phyloP scores from a whole-genome alignment of 108 stramenopile genomes.

The Fistulifera solaris region DNA sequence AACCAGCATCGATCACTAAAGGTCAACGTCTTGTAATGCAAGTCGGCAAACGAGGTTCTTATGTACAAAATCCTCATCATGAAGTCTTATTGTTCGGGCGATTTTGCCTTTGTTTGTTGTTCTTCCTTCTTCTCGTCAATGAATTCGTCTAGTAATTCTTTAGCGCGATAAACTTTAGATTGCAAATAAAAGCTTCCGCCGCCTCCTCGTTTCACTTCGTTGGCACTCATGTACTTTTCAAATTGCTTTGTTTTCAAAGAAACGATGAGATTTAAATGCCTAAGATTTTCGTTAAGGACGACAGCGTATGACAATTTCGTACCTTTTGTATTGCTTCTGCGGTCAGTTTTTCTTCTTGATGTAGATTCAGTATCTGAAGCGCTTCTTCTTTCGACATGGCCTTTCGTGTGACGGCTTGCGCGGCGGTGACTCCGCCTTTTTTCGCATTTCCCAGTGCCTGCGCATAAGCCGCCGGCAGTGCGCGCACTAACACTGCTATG shows the following conservation, averaged over 20 bases:
- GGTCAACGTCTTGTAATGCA: too few relatives aligned
- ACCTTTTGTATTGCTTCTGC: slow-evolving; percentile 55
- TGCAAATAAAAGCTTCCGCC: slow-evolving; percentile 95
- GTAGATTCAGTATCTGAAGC: slow-evolving; percentile 13
- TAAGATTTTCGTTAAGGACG: slow-evolving; percentile 1
- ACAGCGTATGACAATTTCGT: slow-evolving; percentile 14
- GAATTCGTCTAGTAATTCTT: slow-evolving; percentile 81
- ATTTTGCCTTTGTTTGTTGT: slow-evolving; percentile 5
- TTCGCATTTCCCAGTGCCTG: slow-evolving; percentile 49
- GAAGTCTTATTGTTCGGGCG: too few relatives aligned
- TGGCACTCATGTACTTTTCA: slow-evolving; percentile 87
- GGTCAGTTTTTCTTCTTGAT: slow-evolving; percentile 34
- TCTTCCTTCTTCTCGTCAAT: slow-evolving; percentile 52
- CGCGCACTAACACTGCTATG: slow-evolving; percentile 38
- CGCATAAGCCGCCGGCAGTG: slow-evolving; percentile 44
- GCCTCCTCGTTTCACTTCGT: slow-evolving; percentile 80
- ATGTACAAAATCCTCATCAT: too few relatives aligned
- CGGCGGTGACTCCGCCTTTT: slow-evolving; percentile 29
- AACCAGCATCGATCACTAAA: too few relatives aligned
- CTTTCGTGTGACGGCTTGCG: slow-evolving; percentile 13
- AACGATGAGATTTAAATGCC: background rate
- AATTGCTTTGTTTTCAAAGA: slow-evolving; percentile 69
- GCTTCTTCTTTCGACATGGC: slow-evolving; percentile 5
- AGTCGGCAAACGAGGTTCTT: too few relatives aligned
- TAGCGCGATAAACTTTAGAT: slow-evolving; percentile 92